These are phyloP conservation scores for Micractinium conductrix DNA, from an alignment of 139 green algal genomes.

Conservation along the genomic window DNA sequence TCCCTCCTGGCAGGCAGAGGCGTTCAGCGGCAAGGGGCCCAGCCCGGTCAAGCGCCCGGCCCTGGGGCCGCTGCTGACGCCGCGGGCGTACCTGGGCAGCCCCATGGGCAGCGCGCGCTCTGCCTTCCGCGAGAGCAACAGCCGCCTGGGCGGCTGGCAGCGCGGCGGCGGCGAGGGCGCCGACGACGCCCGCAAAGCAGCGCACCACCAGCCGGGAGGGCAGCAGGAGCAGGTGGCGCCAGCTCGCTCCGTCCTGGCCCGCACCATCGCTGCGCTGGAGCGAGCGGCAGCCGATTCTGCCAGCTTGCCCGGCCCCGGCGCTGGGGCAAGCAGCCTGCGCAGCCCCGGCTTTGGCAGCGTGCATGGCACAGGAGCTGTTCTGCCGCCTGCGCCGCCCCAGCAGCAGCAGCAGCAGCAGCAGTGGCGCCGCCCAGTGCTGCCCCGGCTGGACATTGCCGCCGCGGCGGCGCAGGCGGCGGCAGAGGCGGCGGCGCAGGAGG, in stretches of 20 bases:
- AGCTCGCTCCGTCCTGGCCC: neutral
- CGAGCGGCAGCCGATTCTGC: neutral
- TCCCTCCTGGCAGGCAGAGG: neutral
- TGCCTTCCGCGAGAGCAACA: neutral
- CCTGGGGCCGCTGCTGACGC: constrained; percentile 17
- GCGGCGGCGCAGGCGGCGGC: constrained; percentile 5
- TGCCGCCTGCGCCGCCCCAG: neutral
- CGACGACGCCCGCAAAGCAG: neutral
- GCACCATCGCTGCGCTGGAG: neutral
- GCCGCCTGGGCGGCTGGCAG: constrained; percentile 12
- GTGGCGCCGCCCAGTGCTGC: constrained; percentile 1
- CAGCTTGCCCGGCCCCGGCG: neutral
- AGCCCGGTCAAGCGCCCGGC: constrained; percentile 25
- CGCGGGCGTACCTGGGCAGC: constrained; percentile 10
- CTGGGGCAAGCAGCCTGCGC: neutral
- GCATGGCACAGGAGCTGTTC: too few relatives aligned
- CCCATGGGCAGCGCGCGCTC: neutral
- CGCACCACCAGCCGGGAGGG: neutral
- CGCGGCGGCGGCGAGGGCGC: neutral
- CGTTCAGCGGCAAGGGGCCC: neutral
- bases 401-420: neutral
- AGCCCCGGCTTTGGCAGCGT: neutral
- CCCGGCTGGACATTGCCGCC: neutral
- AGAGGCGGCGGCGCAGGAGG: constrained; percentile 10
- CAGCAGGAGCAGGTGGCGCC: neutral